Base-by-base conservation (phyloP, 768 basidiomycete species). In the Leccinum boreale region DNA sequence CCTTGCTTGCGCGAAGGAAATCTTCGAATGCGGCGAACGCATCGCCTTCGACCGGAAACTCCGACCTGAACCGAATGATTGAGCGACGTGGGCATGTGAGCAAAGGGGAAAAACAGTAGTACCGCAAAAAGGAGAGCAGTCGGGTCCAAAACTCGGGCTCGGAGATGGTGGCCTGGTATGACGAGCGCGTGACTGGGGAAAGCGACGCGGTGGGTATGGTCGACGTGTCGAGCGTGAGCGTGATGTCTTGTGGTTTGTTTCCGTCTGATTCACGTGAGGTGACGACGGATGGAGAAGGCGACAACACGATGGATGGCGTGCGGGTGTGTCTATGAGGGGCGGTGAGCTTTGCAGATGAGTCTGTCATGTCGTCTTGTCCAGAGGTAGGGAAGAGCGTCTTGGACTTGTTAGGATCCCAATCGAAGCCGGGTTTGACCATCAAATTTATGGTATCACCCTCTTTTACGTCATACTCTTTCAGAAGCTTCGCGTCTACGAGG, bases 401-500 rank as follows among this genome's bases (percentile, higher is more conserved):
- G 0, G 76, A 64, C 59, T 75, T 74, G 23, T 81, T 64, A 19
- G 85, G 81, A 63, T 87, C 80, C 87, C 86, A 84, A 35, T 83
- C 77, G 58, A 82, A 79, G 24, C 87, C 85, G 3, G 92, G 81
- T 68, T 95, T 96, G 70, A 94, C 74, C 78, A 94, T 87, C 47
- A 99, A 78, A 71, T 89, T 96, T 65, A 98, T 77, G 11, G 85
- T 88, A 63, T 91, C 87, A 11, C 88, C 90, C 68, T 87, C 83
- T 65, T 86, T 83, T 67, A 95, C 79, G 67, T 77, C 83, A 77
- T 98, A 99, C 71, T 98, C 97, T 68, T 89, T 89, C 42, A 98
- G 76, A 10, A 99, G 83, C 70, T 95, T 96, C 24, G 76, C 76
- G 77, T 98, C 96, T 15, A 85, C 86, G 61, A 98, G 82, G 0